Base-by-base conservation (phyloP, 2,329 filamentous ascomycete species). In the Lomentospora prolificans region DNA sequence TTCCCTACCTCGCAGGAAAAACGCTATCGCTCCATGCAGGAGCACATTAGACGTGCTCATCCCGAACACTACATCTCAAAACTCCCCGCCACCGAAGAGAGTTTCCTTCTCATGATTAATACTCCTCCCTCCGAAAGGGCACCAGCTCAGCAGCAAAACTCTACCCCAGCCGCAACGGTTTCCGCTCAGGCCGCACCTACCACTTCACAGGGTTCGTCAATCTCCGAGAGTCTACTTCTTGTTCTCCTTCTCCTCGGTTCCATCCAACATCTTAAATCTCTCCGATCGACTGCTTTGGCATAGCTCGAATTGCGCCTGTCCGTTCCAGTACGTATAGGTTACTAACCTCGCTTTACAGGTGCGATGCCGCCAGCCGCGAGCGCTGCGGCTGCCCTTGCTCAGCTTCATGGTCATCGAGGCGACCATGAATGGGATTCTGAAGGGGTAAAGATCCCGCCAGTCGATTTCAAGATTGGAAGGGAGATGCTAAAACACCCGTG, bases 1-100 rank as follows among this genome's bases (percentile, higher is more conserved):
- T 55, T 30, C n/a, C 19, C n/a, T 50, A 6, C 10, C 12, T n/a
- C 62, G 70, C 72, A 95, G 90, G 90, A 95, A 76, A 95, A 95
- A 74, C 83, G 89, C 63, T 99, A 91, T 75, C 90, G 94, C 71
- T 97, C 92, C 60, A 97, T 99, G 90, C 94, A 97, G 74, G 94
- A 99, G 80, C 94, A 99, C 69, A 97, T 99, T 66, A 89, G 94
- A 65, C 86, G 94, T 71, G 92, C 94, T 63, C 94, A 99, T 70
- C 92, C 92, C 59, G 90, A 95, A 70, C 87, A 96, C 71, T 97
- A 97, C 75, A 95, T 99, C 64, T 86, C 94, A 52, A 96, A 97
- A 81, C 87, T 97, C 64, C 92, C 94, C 62, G 94, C 94, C 51
- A 99, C 92, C 64, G 92, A 96, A 72, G 92, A 97, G 74, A 96